phyloP scores from a whole-genome alignment of 2,329 filamentous ascomycete genomes.

The Ustulina deusta region DNA sequence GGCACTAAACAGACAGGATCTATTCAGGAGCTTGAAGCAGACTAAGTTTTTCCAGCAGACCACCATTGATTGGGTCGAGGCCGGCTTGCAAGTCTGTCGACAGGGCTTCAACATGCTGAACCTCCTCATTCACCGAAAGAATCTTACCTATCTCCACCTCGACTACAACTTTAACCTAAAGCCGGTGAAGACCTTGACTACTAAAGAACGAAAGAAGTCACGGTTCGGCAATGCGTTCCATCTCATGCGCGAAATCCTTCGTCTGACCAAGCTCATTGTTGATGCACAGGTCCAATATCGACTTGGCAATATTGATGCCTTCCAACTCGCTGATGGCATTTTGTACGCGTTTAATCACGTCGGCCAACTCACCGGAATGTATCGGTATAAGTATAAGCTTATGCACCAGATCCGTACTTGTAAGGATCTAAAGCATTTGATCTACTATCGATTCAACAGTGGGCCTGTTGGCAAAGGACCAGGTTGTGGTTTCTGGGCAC shows the following conservation, averaged over 20 bases:
- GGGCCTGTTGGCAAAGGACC: conserved; percentile 97
- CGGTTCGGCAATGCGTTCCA: conserved; percentile 99
- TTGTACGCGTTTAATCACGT: conserved; percentile 99
- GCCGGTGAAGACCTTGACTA: conserved; percentile 97
- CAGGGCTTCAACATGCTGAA: conserved; percentile 99
- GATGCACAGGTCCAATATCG: conserved; percentile 98
- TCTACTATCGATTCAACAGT: conserved; percentile 98
- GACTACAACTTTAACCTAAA: conserved; percentile 99
- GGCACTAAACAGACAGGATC: conserved; percentile 92
- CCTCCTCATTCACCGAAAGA: conserved; percentile 96
- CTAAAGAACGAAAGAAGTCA: conserved; percentile 99
- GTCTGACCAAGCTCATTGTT: conserved; percentile 96
- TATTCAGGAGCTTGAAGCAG: conserved; percentile 89
- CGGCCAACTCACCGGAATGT: conserved; percentile 98
- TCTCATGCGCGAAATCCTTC: conserved; percentile 96
- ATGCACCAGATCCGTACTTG: conserved; percentile 99
- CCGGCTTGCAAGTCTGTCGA: conserved; percentile 95
- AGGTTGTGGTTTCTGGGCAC: conserved; percentile 98
- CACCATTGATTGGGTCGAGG: conserved; percentile 99
- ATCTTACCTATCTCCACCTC: conserved; percentile 96
- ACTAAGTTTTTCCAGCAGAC: conserved; percentile 99
- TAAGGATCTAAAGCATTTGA: conserved; percentile 98
- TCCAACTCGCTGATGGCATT: conserved; percentile 97
- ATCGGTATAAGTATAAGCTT: conserved; percentile 99
- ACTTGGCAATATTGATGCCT: conserved; percentile 97